A percentile compares a stretch with the other conserved stretches of the same genome.
Evolutionary conservation across 139 green algal genomes (phyloP).

Genomic region (Diplosphaera chodatii): DNA sequence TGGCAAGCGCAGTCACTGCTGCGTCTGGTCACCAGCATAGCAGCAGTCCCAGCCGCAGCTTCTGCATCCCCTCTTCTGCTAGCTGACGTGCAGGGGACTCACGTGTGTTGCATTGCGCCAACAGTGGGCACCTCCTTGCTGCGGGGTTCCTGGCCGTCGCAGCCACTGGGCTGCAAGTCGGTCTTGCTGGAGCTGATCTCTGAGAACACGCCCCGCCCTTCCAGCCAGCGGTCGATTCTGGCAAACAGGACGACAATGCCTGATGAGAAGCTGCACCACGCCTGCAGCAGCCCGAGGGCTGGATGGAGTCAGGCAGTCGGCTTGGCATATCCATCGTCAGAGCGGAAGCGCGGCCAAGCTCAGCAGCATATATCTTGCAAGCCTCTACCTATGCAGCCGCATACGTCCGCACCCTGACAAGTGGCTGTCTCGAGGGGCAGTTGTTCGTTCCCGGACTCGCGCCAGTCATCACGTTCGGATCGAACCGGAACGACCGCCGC

Average conservation of each 20-base stretch:
- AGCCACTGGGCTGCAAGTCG: neutral
- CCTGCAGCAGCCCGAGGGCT: neutral
- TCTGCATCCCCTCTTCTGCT: too few relatives aligned
- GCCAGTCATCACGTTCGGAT: too few relatives aligned
- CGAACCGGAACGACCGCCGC: neutral
- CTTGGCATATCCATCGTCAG: neutral
- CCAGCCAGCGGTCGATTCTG: constrained; percentile 33
- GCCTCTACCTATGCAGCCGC: too few relatives aligned
- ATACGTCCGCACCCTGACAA: neutral
- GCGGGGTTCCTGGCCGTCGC: neutral
- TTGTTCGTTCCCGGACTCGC: neutral
- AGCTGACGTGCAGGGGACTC: neutral
- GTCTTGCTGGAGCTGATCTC: constrained; percentile 28
- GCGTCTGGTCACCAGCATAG: too few relatives aligned
- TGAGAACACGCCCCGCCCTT: constrained; percentile 28
- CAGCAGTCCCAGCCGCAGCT: too few relatives aligned
- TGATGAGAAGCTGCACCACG: neutral
- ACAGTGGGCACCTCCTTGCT: neutral
- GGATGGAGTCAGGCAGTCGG: neutral
- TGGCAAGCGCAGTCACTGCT: too few relatives aligned
- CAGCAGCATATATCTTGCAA: too few relatives aligned
- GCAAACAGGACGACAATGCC: neutral
- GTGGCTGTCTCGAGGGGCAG: neutral
- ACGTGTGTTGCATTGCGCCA: neutral
- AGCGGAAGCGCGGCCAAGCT: neutral